phyloP scores from a whole-genome alignment of 148 eudicot species.

The Salicornia ramosissima region DNA sequence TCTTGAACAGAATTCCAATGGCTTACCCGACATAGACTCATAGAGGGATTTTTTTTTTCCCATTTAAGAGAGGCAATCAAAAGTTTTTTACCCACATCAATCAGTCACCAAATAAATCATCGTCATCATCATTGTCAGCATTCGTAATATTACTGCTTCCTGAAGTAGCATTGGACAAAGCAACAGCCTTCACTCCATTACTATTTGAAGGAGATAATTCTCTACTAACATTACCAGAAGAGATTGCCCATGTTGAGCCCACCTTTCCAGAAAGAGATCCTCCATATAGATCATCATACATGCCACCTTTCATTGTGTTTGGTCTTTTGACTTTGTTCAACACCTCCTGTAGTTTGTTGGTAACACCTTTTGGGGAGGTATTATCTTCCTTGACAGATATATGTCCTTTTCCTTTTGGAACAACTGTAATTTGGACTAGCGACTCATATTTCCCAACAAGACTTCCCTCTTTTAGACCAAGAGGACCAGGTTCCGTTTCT shows the following conservation, averaged over 20 bases:
- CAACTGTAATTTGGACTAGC: slow-evolving; percentile 71
- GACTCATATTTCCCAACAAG: slow-evolving; percentile 96
- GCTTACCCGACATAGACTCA: no score
- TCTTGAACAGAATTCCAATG: no score
- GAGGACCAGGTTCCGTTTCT: slow-evolving; percentile 92
- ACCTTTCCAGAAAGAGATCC: slow-evolving; percentile 63
- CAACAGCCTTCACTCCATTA: no score
- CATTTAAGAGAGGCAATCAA: no score
- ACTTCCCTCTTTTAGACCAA: slow-evolving; percentile 95
- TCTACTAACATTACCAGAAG: no score
- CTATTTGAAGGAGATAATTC: no score
- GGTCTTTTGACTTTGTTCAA: slow-evolving; percentile 74
- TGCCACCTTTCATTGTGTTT: slow-evolving; percentile 50
- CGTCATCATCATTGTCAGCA: no score
- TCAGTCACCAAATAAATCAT: no score
- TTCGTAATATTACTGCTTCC: no score
- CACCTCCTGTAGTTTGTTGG: slow-evolving; percentile 69
- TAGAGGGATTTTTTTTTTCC: no score
- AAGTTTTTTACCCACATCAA: no score
- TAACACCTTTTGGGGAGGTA: slow-evolving; percentile 59
- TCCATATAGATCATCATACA: slow-evolving; percentile 88
- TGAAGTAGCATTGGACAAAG: no score
- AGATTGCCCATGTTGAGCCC: slow-evolving; percentile 25
- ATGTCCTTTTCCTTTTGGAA: slow-evolving; percentile 72
- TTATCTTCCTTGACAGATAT: slow-evolving; percentile 47